Percentiles rank a stretch among this genome's conserved stretches.
Conservation (phyloP, 2,329 filamentous ascomycete species). For the Claviceps arundinis region DNA sequence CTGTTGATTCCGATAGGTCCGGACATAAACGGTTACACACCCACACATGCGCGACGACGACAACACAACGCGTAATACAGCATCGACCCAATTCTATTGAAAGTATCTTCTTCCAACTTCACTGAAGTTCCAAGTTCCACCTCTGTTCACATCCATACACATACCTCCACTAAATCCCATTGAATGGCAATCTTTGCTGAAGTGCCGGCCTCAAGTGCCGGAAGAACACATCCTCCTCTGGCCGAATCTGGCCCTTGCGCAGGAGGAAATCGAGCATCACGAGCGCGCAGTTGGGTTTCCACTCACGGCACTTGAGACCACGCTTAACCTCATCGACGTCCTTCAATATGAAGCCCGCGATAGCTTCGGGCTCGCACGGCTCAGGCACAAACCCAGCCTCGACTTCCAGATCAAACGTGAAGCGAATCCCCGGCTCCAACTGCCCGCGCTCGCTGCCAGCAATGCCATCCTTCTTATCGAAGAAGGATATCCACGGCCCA, state of each 20-base stretch:
- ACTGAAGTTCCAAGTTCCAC: neutral
- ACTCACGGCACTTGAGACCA: constrained; percentile 13
- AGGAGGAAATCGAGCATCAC: constrained; percentile 26
- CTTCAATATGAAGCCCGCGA: constrained; percentile 16
- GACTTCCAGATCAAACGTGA: constrained; percentile 22
- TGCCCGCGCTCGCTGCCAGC: constrained; percentile 20
- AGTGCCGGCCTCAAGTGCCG: constrained; percentile 12
- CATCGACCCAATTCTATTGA: no score
- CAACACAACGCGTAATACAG: no score
- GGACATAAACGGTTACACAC: neutral
- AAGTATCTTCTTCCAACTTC: no score
- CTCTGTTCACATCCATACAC: neutral
- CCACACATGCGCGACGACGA: no score
- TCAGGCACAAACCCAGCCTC: constrained; percentile 11
- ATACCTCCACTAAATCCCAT: neutral
- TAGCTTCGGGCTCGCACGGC: constrained; percentile 14
- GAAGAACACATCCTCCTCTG: constrained; percentile 12
- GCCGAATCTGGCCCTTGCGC: constrained; percentile 15
- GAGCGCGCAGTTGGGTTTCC: constrained; percentile 27
- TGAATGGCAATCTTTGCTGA: constrained; percentile 16
- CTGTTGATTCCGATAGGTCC: constrained; percentile 1
- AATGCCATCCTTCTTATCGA: constrained; percentile 18
- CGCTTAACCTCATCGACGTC: constrained; percentile 17
- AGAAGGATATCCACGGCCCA: constrained; percentile 19
- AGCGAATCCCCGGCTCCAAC: constrained; percentile 25